Base-by-base conservation (phyloP, 768 basidiomycete genomes). In the Pleurotus djamor region DNA sequence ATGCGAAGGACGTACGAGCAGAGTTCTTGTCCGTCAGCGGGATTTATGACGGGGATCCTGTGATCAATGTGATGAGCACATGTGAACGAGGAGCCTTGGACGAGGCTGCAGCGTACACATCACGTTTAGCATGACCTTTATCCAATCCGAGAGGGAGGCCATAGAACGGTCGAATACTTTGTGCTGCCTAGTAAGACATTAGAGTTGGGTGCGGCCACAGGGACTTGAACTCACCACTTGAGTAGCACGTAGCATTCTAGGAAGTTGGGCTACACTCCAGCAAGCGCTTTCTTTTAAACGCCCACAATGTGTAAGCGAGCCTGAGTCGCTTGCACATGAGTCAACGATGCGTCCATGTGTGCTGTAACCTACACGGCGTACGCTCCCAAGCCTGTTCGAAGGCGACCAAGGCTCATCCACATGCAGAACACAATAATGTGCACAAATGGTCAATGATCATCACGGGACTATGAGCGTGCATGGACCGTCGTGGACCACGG, bases 1-100 rank as follows among this genome's bases (percentile, higher is more conserved):
- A 34, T 28, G 45, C 41, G 49, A 58, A 59, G 36, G 54, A 74
- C 83, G 61, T 67, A 88, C 89, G 72, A 79, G 75, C 76, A 83
- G 36, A 91, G 67, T 10, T 74, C 66, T 57, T 86, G 74, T 34
- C 87, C 85, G 1, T 80, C 90, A 2, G 91, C 89, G 9, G 91
- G 91, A 69, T 91, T 91, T 47, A 68, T 67, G 6, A 92, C 82
- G 13, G 67, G 66, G 56, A 88, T 78, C 16, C 84, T 88, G 56
- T 51, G 10, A 33, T 34, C 5, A 21, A 34, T 0, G 45, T 28
- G 41, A 51, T 60, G 13, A 55, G 44, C 50, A 35, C 41, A n/a
- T n/a, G n/a, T 28, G 21, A 28, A 28, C 21, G 12, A 47, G 8
- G 16, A 33, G 9, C 7, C 28, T 28, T 12, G 10, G 9, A 8